Percentiles rank a stretch among this genome's conserved stretches.
Conservation (phyloP, 2,329 filamentous ascomycete genomes). For the Monosporascus cannonballus region DNA sequence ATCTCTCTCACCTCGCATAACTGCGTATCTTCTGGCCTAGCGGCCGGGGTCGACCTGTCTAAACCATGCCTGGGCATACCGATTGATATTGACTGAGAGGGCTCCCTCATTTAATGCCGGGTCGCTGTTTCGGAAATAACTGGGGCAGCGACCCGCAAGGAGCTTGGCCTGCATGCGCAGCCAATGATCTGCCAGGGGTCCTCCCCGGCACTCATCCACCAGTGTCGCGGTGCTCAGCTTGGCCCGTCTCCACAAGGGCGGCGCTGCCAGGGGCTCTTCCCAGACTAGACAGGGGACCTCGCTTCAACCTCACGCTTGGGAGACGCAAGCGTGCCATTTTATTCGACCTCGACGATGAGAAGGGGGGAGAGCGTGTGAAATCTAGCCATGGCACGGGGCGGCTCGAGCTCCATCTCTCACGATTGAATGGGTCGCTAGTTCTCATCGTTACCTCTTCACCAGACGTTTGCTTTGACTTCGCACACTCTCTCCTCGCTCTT, state of each 20-base stretch:
- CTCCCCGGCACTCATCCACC: neutral
- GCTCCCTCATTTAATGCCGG: neutral
- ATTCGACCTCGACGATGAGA: conserved; percentile 4
- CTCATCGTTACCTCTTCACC: conserved; percentile 18
- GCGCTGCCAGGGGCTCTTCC: conserved; percentile 6
- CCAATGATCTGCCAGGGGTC: conserved; percentile 13
- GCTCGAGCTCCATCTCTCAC: conserved; percentile 2
- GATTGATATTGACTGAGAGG: neutral
- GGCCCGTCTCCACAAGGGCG: conserved; percentile 8
- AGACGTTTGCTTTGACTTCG: conserved; percentile 15
- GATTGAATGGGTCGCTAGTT: conserved; percentile 8
- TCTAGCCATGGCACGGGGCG: conserved; percentile 1
- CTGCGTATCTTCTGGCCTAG: neutral
- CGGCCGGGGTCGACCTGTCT: neutral
- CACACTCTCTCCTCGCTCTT: conserved; percentile 9
- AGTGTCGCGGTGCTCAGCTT: conserved; percentile 12
- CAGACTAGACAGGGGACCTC: conserved; percentile 5
- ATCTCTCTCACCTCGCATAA: neutral
- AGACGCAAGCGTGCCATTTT: neutral
- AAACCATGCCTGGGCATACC: neutral
- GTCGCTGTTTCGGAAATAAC: conserved; percentile 12
- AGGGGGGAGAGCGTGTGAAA: neutral
- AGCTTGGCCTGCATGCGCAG: conserved; percentile 1
- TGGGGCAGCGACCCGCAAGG: conserved; percentile 3
- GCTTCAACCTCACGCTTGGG: neutral